Evolutionary conservation across 2,329 filamentous ascomycete species (phyloP), one percentile per base, ranked within the genome.

Genomic region (Diaporthe capsici): DNA sequence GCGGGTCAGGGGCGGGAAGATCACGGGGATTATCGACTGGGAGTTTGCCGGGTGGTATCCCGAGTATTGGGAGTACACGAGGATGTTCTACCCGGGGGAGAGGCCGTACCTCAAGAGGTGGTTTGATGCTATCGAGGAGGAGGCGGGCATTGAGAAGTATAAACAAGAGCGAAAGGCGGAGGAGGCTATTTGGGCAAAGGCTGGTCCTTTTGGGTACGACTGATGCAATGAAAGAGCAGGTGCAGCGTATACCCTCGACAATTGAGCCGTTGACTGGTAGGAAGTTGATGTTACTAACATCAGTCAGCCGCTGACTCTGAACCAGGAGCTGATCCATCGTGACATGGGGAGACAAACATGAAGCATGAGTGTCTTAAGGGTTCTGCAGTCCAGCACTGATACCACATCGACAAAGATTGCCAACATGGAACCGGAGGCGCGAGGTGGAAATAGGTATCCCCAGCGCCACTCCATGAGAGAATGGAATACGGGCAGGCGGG

Each of bases 41-140:
- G 86, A 88, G 76, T 81, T 83, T 44, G 81, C 84, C 25, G 86
- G 86, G 1, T 88, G 84, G 85, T 88, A 85, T 78, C 86, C 86
- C 3, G 80, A 82, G 34, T 85, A 84, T 73, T 88, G 82, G 82
- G 83, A 84, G 63, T 83, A 83, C 28, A 34, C 28, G 3, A 17
- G 53, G 28, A 57, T 57, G 53, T 57, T 57, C 28, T 57, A 34
- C 28, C 53, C 53, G 0, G 53, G 53, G 6, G 53, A 34, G 17
- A 57, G 53, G 1, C 53, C 53, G 17, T 57, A 57, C 53, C 28
- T 34, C 1, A 34, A 31, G 28, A 34, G 17, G 13, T 57, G 53
- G 28, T 34, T 20, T 22, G 17, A 57, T 57, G 53, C 53, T 1
- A 57, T 57, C 2, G 53, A 57, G 28, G 53, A 57, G 28, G 53